phyloP scores from a whole-genome alignment of 1,139 yeast species.

The Scheffersomyces titani region DNA sequence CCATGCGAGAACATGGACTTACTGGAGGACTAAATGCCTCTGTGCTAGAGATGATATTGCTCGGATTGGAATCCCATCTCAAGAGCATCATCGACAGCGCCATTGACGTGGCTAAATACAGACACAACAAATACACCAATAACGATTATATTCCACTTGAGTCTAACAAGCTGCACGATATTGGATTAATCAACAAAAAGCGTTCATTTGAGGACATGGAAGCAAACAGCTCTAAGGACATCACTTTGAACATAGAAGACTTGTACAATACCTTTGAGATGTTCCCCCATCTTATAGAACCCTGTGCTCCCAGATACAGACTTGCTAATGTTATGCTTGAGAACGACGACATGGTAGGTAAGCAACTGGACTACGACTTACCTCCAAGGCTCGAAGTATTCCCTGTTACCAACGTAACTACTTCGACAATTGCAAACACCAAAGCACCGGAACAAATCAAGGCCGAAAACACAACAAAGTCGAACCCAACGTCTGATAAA shows the following conservation, averaged over 20 bases:
- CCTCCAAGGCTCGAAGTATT: conserved; percentile 33
- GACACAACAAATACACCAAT: conserved; percentile 54
- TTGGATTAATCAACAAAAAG: conserved; percentile 10
- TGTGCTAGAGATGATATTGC: conserved; percentile 72
- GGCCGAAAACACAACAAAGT: background rate
- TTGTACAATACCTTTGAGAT: conserved; percentile 61
- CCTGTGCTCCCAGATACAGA: conserved; percentile 60
- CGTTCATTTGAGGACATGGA: conserved; percentile 19
- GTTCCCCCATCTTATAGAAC: conserved; percentile 68
- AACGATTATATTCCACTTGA: conserved; percentile 35
- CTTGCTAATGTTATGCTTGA: conserved; percentile 54
- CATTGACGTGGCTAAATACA: conserved; percentile 67
- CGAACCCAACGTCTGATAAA: background rate
- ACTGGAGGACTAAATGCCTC: conserved; percentile 75
- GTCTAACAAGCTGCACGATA: conserved; percentile 1
- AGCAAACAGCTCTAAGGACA: conserved; percentile 17
- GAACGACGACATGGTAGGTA: conserved; percentile 52
- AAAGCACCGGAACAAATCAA: conserved; percentile 6
- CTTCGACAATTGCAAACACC: conserved; percentile 6
- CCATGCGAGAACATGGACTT: conserved; percentile 90
- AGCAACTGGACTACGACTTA: conserved; percentile 43
- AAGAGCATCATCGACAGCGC: conserved; percentile 74
- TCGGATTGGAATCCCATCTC: conserved; percentile 80
- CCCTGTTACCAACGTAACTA: conserved; percentile 5
- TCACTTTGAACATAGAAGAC: conserved; percentile 64